Base-by-base conservation (phyloP, 1,139 yeast species). In the Hansenula sp. region DNA sequence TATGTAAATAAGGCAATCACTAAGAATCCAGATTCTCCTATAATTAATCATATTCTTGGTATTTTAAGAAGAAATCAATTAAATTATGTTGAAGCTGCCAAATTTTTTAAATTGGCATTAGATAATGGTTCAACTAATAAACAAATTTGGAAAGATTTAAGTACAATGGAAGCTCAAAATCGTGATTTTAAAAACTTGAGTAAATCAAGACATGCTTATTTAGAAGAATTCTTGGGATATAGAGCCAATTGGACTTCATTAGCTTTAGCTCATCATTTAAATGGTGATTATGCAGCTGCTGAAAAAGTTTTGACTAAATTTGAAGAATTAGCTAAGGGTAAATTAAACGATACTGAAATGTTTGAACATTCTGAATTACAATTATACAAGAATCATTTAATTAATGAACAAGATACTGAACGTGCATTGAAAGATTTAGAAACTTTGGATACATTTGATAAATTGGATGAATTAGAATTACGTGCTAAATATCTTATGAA, bases 161-260 rank as follows among this genome's bases (percentile, higher is more conserved):
- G 95, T 10, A 71, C 82, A 37, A 71, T 88, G 64, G 94, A 90
- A 57, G 69, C 85, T 28, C 97, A 92, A 54, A 70, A 73, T 45
- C 78, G 96, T 46, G 92, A 87, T 56, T 88, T 69, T 59, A 77
- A 75, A 51, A 73, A 73, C 29, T 72, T 86, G 50, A 71, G 75
- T 8, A 73, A 66, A 16, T 74, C 92, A 3, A 75, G 97, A 55
- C 79, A 77, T 46, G 72, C 73, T 36, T 79, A 80, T 56, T 71
- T 94, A 61, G 87, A 84, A 52, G 75, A 76, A 32, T 85, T 79
- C 52, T 83, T 96, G 12, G 96, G 95, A 0, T 83, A 78, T 58
- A 76, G 97, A 50, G 92, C 94, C 50, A 84, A 88, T 56, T 94
- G 97, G 97, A 85, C 96, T 3, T 83, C 85, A 0, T 70, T 86